A percentile compares a stretch with the other conserved stretches of the same genome.
These are phyloP conservation scores for Musa balbisiana DNA, from an alignment of 202 grass and related monocot species.

Conservation along the genomic window DNA sequence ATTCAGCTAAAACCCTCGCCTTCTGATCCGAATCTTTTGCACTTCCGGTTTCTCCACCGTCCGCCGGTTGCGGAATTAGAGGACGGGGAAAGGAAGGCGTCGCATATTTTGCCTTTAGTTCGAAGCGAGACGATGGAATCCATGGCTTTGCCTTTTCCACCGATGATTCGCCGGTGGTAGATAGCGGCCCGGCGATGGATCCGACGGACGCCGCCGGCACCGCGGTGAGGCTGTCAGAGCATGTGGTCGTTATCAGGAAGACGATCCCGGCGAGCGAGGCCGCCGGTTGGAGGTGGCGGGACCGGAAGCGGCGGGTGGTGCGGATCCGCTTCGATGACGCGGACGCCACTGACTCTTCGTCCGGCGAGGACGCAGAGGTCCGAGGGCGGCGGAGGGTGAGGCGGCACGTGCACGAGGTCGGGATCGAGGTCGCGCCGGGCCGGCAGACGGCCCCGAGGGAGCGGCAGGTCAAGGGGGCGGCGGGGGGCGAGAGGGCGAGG, in stretches of 20 bases:
- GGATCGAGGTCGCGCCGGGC: constrained; percentile 24
- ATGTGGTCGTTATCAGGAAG: background rate
- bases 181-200: too few relatives aligned
- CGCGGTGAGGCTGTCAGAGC: constrained; percentile 9
- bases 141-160: background rate
- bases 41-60: too few relatives aligned
- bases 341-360: constrained; percentile 58
- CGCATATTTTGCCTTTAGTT: background rate
- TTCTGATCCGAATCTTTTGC: too few relatives aligned
- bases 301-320: constrained; percentile 30
- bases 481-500: background rate
- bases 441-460: background rate
- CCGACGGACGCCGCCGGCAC: background rate
- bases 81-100: background rate
- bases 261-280: background rate
- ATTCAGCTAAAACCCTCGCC: too few relatives aligned
- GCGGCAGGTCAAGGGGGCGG: background rate
- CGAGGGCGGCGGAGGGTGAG: constrained; percentile 5
- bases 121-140: background rate
- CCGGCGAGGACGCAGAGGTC: constrained; percentile 35
- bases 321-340: constrained; percentile 65
- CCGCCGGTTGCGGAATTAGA: background rate
- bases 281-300: background rate
- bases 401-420: constrained; percentile 38
- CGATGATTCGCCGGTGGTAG: background rate